phyloP scores from a whole-genome alignment of 768 basidiomycete species.

The Tricholoma matsutake region DNA sequence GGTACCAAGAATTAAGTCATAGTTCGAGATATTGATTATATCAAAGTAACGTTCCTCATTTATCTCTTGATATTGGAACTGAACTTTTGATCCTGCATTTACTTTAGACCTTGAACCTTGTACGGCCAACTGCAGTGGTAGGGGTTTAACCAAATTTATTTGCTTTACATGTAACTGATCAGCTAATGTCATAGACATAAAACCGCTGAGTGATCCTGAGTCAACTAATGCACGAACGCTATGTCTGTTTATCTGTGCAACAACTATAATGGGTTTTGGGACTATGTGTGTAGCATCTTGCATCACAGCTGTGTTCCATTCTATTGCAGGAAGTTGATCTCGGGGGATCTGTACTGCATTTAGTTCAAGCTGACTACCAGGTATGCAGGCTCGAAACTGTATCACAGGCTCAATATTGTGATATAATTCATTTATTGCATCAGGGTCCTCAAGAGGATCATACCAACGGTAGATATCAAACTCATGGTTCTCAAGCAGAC shows the following conservation, averaged over 20 bases:
- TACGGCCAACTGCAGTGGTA: slow-evolving; percentile 6
- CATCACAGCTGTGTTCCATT: not conserved
- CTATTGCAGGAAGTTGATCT: not conserved
- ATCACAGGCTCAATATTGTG: not conserved
- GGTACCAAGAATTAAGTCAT: too few species aligned
- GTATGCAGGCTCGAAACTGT: not conserved
- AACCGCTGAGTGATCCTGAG: not conserved
- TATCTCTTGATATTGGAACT: not conserved
- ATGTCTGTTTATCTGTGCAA: not conserved
- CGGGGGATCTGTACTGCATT: not conserved
- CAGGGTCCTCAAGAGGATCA: not conserved
- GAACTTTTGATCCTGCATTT: slow-evolving; percentile 3
- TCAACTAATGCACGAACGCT: not conserved
- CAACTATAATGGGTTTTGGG: not conserved
- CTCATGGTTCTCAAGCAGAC: not conserved
- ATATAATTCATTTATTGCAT: not conserved
- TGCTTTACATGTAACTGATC: slow-evolving; percentile 1
- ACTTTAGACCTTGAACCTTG: slow-evolving; percentile 5
- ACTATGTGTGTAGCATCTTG: not conserved
- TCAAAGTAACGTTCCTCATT: slow-evolving; percentile 27
- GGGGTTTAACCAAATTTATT: not conserved
- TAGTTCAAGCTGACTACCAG: not conserved
- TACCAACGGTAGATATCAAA: not conserved
- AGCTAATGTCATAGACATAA: not conserved
- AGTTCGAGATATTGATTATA: slow-evolving; percentile 34